A percentile compares a stretch with the other conserved stretches of the same genome.
phyloP scores from a whole-genome alignment of 1,139 yeast species.

The Scheffersomyces segobiensis region DNA sequence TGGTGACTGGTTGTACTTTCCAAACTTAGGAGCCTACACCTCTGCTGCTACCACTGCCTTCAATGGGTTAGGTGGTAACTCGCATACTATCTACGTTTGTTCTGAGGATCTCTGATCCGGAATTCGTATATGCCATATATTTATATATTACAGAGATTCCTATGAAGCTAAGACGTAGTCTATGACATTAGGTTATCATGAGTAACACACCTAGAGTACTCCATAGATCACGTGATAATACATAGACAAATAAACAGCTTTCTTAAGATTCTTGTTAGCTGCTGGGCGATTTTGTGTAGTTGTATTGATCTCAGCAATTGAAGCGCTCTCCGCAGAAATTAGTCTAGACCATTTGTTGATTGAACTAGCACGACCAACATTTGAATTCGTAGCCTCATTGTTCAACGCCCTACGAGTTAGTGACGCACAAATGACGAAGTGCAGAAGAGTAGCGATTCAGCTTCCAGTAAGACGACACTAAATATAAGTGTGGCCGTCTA shows the following conservation, averaged over 20 bases:
- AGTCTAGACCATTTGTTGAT: neutral
- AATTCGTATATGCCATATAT: neutral
- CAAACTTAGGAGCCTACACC: constrained; percentile 91
- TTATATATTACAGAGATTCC: neutral
- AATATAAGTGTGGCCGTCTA: neutral
- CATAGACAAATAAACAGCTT: no score
- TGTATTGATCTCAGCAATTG: neutral
- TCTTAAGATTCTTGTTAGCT: neutral
- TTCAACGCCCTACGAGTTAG: no score
- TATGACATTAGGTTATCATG: neutral
- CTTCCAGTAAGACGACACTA: neutral
- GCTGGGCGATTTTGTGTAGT: neutral
- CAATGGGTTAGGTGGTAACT: constrained; percentile 75
- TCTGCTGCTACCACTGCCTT: constrained; percentile 85
- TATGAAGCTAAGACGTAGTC: neutral
- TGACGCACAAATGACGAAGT: neutral
- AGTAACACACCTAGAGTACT: no score
- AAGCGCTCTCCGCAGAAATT: neutral
- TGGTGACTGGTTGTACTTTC: constrained; percentile 93
- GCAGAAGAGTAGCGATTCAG: neutral
- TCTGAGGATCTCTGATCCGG: constrained; percentile 29
- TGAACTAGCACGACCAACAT: neutral
- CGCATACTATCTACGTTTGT: constrained; percentile 62
- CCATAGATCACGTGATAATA: no score
- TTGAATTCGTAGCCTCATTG: neutral